Evolutionary conservation across 2,329 filamentous ascomycete species (phyloP).

Genomic region (Pezicula radicicola): DNA sequence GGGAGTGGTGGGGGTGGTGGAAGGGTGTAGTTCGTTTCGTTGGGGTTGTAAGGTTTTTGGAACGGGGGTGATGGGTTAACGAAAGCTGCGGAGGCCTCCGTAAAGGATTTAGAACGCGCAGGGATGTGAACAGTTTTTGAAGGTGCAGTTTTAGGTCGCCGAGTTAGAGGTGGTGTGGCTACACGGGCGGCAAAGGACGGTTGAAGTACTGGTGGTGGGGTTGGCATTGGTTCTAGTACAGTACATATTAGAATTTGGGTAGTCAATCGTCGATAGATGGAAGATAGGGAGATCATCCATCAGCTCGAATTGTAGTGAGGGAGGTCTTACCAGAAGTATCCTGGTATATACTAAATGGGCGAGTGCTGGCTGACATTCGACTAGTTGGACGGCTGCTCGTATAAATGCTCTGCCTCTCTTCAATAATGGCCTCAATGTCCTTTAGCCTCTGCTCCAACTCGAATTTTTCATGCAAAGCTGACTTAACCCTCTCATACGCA

Average conservation of each 20-base stretch:
- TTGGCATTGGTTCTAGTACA: constrained; percentile 50
- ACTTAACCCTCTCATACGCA: constrained; percentile 27
- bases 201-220: constrained; percentile 49
- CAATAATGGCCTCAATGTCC: constrained; percentile 55
- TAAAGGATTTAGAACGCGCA: constrained; percentile 25
- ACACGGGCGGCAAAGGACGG: constrained; percentile 34
- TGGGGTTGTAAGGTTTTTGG: constrained; percentile 4
- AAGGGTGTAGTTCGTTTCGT: constrained; percentile 9
- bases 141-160: constrained; percentile 31
- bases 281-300: too few species aligned
- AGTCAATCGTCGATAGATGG: too few species aligned
- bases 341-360: constrained; percentile 21
- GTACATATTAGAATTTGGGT: constrained; percentile 8
- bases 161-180: constrained; percentile 22
- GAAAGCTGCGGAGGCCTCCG: constrained; percentile 27
- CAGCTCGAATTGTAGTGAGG: neutral
- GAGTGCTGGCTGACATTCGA: constrained; percentile 16
- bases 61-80: constrained; percentile 7
- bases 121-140: constrained; percentile 32
- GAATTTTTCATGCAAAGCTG: constrained; percentile 33
- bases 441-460: constrained; percentile 57
- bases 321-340: constrained; percentile 18
- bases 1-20: constrained; percentile 48
- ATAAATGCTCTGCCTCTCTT: constrained; percentile 58
- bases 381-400: constrained; percentile 28